A percentile compares a stretch with the other conserved stretches of the same genome.
phyloP scores from a whole-genome alignment of 306 rosid genomes.

The Betula pendula region DNA sequence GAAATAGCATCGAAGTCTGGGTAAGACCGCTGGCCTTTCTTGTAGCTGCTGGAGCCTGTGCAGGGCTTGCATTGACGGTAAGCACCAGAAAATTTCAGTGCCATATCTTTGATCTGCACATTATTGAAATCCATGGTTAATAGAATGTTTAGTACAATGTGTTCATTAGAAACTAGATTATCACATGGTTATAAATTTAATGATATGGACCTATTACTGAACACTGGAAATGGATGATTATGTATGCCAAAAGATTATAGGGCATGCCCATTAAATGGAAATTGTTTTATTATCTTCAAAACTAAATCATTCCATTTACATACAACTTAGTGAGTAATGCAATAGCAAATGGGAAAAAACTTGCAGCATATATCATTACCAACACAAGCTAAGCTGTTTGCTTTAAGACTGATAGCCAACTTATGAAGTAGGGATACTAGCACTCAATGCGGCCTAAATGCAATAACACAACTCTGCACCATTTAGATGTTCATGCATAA shows the following conservation, averaged over 20 bases:
- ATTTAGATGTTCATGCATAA: background rate
- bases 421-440: background rate
- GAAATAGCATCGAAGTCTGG: conserved; percentile 72
- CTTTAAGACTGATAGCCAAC: background rate
- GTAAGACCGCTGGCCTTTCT: conserved; percentile 64
- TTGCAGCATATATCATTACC: background rate
- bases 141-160: background rate
- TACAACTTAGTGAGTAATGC: background rate
- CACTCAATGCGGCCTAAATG: background rate
- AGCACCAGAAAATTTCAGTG: conserved; percentile 77
- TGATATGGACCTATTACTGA: background rate
- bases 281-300: background rate
- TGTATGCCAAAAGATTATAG: background rate
- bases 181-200: background rate
- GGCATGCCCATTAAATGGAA: background rate
- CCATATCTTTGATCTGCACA: conserved; percentile 86
- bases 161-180: background rate
- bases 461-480: background rate
- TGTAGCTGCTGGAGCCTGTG: conserved; percentile 62
- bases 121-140: conserved; percentile 8
- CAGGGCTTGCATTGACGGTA: conserved; percentile 71
- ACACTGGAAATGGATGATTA: background rate
- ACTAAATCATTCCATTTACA: background rate
- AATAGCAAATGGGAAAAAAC: background rate
- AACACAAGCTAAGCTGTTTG: background rate